Conservation (phyloP, 108 stramenopile species). For the Fragilaria radians region DNA sequence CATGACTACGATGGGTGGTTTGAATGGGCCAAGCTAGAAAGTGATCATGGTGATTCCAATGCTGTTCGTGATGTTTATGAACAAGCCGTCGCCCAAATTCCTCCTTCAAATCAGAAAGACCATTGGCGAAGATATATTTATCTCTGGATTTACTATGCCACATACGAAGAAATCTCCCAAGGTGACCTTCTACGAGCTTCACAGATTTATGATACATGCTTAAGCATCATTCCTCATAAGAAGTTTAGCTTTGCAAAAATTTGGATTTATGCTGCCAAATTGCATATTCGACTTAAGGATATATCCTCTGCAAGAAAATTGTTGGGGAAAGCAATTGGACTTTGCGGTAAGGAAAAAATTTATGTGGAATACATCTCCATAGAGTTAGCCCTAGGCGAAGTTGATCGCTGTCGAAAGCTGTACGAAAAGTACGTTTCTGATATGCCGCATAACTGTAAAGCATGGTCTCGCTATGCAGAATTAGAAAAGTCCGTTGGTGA, state of each 20-base stretch:
- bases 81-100: slow-evolving; percentile 89
- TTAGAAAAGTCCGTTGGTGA: slow-evolving; percentile 94
- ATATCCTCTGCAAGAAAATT: slow-evolving; percentile 87
- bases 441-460: slow-evolving; percentile 84
- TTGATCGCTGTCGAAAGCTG: slow-evolving; percentile 93
- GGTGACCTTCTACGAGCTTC: slow-evolving; percentile 76
- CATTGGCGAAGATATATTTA: slow-evolving; percentile 98
- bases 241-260: slow-evolving; percentile 95
- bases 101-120: slow-evolving; percentile 86
- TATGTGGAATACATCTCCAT: slow-evolving; percentile 92
- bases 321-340: slow-evolving; percentile 89
- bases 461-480: slow-evolving; percentile 90
- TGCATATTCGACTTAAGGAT: slow-evolving; percentile 89
- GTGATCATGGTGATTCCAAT: slow-evolving; percentile 42
- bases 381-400: slow-evolving; percentile 94
- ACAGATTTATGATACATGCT: slow-evolving; percentile 84
- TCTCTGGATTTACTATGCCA: slow-evolving; percentile 96
- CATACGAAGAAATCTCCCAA: slow-evolving; percentile 88
- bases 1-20: slow-evolving; percentile 98
- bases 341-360: slow-evolving; percentile 91
- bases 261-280: slow-evolving; percentile 93
- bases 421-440: slow-evolving; percentile 93
- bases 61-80: slow-evolving; percentile 90
- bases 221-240: slow-evolving; percentile 89
- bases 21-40: slow-evolving; percentile 93